phyloP scores from a whole-genome alignment of 2,329 filamentous ascomycete genomes.

The Alternaria viburni region DNA sequence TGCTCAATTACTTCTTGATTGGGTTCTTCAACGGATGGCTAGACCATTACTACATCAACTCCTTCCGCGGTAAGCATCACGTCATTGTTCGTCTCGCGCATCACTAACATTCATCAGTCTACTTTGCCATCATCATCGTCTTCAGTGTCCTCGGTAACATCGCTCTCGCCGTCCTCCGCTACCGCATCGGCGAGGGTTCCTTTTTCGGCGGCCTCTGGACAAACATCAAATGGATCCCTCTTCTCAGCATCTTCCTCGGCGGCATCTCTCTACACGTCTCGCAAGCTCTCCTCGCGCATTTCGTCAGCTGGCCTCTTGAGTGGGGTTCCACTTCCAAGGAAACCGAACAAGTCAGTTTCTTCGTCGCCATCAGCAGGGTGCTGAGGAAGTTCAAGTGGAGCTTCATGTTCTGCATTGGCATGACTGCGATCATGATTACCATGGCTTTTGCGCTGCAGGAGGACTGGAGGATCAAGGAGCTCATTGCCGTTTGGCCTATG shows the following conservation, averaged over 20 bases:
- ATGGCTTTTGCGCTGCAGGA: slow-evolving; percentile 71
- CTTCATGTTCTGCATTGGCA: slow-evolving; percentile 69
- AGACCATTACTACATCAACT: slow-evolving; percentile 81
- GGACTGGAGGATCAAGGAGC: slow-evolving; percentile 55
- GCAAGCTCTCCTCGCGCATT: slow-evolving; percentile 79
- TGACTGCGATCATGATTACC: slow-evolving; percentile 67
- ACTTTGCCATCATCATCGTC: slow-evolving; percentile 67
- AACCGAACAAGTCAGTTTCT: slow-evolving; percentile 80
- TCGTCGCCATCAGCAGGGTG: slow-evolving; percentile 81
- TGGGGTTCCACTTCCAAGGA: slow-evolving; percentile 89
- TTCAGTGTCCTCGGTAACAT: slow-evolving; percentile 69
- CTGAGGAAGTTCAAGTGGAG: slow-evolving; percentile 73
- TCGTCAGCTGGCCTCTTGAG: slow-evolving; percentile 84
- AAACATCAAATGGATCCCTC: slow-evolving; percentile 68
- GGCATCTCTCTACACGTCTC: slow-evolving; percentile 81
- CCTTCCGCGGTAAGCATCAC: slow-evolving; percentile 59
- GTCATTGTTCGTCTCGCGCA: background rate
- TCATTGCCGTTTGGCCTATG: slow-evolving; percentile 77
- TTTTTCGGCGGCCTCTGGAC: slow-evolving; percentile 59
- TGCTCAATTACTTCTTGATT: slow-evolving; percentile 73
- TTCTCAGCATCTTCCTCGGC: slow-evolving; percentile 81
- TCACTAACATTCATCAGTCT: slow-evolving; percentile 49
- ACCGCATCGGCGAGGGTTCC: slow-evolving; percentile 63
- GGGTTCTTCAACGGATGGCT: slow-evolving; percentile 77
- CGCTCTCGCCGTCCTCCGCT: slow-evolving; percentile 66